Evolutionary conservation across 768 basidiomycete genomes (phyloP), one percentile per base, ranked within the genome.

Genomic region (Pholiota microspora): DNA sequence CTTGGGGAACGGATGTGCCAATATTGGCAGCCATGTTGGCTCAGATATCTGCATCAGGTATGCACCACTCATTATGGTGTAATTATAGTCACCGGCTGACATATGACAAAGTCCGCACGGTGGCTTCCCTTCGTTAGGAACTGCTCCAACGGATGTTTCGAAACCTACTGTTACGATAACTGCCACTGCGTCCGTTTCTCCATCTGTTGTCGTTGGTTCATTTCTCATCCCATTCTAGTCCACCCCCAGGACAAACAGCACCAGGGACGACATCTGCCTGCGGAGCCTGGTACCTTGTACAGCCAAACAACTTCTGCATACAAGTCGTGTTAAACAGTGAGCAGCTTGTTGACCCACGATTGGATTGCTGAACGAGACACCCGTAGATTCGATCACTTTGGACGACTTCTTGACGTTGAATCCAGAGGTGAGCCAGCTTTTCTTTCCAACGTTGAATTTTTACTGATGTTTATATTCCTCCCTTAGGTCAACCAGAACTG

Each of bases 401-500:
- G 38, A 48, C 32, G 62, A 67, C 49, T 64, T 67, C 23, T 51
- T 53, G 4, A 57, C 54, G 38, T 34, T 67, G 29, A 67, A 67
- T 53, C 66, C 66, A n/a, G 57, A 51, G 45, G 45, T 27, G 10
- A 21, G 40, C 5, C 2, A 4, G 12, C 12, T 27, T 36, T 12
- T 15, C n/a, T 44, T 27, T 49, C 15, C 38, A 13, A 16, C 15
- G 18, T 27, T 23, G 4, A 16, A 8, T 40, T 32, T 28, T 29
- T 27, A 13, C 42, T 38, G 23, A 46, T 16, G 2, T n/a, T 15
- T 4, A 2, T 16, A 40, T 31, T n/a, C n/a, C 2, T 10, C 40
- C 7, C n/a, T 60, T 57, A 66, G 57, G 58, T 66, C 36, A 48
- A 62, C 32, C 53, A 49, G 10, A 62, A 66, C 28, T 66, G 65